These are phyloP conservation scores for Kokia cookei DNA, from an alignment of 441 rosid genomes.

Conservation along the genomic window DNA sequence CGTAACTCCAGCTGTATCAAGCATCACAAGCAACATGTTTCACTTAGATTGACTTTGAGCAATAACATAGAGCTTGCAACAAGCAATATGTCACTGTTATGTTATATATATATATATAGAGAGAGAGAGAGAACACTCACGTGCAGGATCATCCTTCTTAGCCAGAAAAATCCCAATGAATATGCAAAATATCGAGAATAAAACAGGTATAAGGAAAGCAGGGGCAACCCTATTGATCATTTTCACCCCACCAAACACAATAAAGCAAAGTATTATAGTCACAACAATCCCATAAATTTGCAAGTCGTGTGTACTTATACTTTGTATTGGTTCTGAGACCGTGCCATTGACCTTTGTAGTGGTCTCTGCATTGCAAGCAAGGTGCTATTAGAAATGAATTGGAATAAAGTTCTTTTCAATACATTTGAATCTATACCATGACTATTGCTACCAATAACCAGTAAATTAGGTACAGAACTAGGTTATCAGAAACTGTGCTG, in stretches of 20 bases:
- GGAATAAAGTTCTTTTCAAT: neutral
- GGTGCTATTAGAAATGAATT: conserved; percentile 12
- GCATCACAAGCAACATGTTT: conserved; percentile 11
- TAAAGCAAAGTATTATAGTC: conserved; percentile 84
- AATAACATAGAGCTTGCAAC: neutral
- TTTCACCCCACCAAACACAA: conserved; percentile 99
- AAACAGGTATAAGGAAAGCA: conserved; percentile 91
- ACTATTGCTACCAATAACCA: neutral
- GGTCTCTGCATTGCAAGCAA: conserved; percentile 55
- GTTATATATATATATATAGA: neutral
- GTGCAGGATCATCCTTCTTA: conserved; percentile 60
- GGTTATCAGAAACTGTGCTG: neutral
- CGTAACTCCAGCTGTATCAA: conserved; percentile 69
- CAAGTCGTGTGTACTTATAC: conserved; percentile 88
- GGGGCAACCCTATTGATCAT: conserved; percentile 99
- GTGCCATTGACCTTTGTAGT: conserved; percentile 48
- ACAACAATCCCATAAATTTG: conserved; percentile 95
- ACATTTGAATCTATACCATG: neutral
- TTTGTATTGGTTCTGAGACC: conserved; percentile 22
- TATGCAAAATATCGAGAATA: conserved; percentile 87
- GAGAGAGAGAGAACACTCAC: conserved; percentile 34
- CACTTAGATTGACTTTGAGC: neutral
- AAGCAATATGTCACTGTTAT: neutral
- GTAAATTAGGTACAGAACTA: neutral
- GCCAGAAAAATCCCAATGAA: conserved; percentile 74